These are phyloP conservation scores for Pseudogymnoascus sp. DNA, from an alignment of 2,329 filamentous ascomycete species.

Conservation along the genomic window DNA sequence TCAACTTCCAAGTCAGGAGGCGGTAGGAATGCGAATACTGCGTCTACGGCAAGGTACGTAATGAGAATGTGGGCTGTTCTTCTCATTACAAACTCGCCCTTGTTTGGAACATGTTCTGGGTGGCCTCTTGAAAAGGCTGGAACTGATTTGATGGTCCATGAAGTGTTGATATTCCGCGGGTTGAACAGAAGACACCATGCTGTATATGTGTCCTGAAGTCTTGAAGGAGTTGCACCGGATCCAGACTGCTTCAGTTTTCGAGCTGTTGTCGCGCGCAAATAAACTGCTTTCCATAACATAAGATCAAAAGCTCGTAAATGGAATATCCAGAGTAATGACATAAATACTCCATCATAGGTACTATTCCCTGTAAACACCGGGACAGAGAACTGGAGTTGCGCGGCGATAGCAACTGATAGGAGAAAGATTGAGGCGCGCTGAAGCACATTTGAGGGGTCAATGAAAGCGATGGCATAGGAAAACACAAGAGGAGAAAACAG, in stretches of 20 bases:
- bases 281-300: not conserved
- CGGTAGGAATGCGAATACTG: not conserved
- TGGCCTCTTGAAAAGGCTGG: not conserved
- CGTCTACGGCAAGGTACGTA: not conserved
- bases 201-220: not conserved
- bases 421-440: not conserved
- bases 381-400: not conserved
- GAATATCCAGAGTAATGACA: not conserved
- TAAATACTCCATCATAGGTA: not conserved
- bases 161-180: not conserved
- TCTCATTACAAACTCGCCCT: not conserved
- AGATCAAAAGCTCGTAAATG: not conserved
- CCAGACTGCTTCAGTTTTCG: not conserved
- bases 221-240: not conserved
- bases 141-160: not conserved
- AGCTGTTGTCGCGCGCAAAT: not conserved
- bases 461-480: not conserved
- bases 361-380: not conserved
- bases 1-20: not conserved
- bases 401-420: not conserved
- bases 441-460: not conserved
- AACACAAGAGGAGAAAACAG: not conserved
- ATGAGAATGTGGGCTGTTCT: not conserved
- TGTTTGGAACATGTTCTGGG: not conserved
- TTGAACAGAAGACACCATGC: constrained; percentile 1